Percentiles rank a stretch among this genome's conserved stretches.
Evolutionary conservation across 2,329 filamentous ascomycete species (phyloP).

Genomic region (Botrytis elliptica): DNA sequence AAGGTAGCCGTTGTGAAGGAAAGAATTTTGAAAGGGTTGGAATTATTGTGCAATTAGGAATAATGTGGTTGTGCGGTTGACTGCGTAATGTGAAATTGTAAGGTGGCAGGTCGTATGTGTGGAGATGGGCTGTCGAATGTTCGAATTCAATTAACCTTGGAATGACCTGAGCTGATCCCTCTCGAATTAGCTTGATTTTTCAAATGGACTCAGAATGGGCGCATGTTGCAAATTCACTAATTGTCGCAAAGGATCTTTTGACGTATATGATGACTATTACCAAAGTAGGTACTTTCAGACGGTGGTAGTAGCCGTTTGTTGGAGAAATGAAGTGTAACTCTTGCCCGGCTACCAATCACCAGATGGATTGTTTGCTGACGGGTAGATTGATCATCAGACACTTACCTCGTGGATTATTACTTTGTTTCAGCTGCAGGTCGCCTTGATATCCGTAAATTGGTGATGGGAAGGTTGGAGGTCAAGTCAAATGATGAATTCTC

Average conservation of each 20-base stretch:
- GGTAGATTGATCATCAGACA: conserved; percentile 22
- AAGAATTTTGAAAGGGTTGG: not conserved
- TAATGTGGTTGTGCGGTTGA: not conserved
- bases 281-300: not conserved
- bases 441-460: conserved; percentile 11
- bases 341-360: conserved; percentile 17
- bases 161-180: not conserved
- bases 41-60: not conserved
- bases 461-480: not conserved
- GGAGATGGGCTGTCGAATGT: not conserved
- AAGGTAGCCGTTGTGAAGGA: not conserved
- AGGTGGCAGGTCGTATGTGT: conserved; percentile 4
- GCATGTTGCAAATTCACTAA: conserved; percentile 2
- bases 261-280: not conserved
- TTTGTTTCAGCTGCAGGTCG: conserved; percentile 14
- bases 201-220: not conserved
- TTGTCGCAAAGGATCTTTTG: not conserved
- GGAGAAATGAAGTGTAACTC: conserved; percentile 16
- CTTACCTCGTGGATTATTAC: conserved; percentile 17
- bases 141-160: not conserved
- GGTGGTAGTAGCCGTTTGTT: not conserved
- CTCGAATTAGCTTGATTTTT: not conserved
- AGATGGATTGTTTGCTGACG: conserved; percentile 15
- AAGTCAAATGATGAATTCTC: conserved; percentile 3
- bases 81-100: not conserved